These are phyloP conservation scores for Glaciozyma antarctica DNA, from an alignment of 768 basidiomycete genomes.

Conservation along the genomic window DNA sequence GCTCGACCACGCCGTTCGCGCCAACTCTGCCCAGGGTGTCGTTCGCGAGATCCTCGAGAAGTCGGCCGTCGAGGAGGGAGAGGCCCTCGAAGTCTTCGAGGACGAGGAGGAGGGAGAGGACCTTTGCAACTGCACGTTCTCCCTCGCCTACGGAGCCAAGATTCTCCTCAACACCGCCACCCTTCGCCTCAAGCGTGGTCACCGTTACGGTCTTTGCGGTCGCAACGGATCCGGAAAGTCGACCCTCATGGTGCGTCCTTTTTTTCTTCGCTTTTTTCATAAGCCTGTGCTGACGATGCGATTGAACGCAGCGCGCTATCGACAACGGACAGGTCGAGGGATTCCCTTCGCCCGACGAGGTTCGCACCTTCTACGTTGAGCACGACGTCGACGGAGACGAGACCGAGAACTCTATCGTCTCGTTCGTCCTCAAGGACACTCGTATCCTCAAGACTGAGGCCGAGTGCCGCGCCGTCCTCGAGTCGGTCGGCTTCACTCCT, in stretches of 20 bases:
- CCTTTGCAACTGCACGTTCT: conserved; percentile 88
- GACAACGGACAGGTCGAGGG: conserved; percentile 76
- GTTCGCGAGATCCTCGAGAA: conserved; percentile 65
- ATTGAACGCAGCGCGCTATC: conserved; percentile 66
- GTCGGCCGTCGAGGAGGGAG: conserved; percentile 38
- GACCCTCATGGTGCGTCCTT: conserved; percentile 58
- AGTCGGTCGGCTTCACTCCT: conserved; percentile 86
- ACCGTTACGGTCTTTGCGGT: conserved; percentile 89
- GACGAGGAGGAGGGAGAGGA: conserved; percentile 57
- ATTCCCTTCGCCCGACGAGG: conserved; percentile 78
- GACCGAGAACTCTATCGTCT: conserved; percentile 68
- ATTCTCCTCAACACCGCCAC: conserved; percentile 82
- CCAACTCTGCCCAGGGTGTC: conserved; percentile 59
- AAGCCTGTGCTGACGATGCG: no score
- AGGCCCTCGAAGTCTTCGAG: conserved; percentile 34
- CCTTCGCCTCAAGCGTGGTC: conserved; percentile 78
- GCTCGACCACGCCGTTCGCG: conserved; percentile 40
- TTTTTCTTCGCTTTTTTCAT: background rate
- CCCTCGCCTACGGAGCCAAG: conserved; percentile 62
- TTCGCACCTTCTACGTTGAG: conserved; percentile 92
- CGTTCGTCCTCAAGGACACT: conserved; percentile 80
- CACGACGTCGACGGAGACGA: conserved; percentile 64
- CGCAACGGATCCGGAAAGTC: conserved; percentile 92
- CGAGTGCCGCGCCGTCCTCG: conserved; percentile 65
- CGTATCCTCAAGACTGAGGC: conserved; percentile 36